Evolutionary conservation across 345 rosid species (phyloP).

Genomic region (Balakata baccata): DNA sequence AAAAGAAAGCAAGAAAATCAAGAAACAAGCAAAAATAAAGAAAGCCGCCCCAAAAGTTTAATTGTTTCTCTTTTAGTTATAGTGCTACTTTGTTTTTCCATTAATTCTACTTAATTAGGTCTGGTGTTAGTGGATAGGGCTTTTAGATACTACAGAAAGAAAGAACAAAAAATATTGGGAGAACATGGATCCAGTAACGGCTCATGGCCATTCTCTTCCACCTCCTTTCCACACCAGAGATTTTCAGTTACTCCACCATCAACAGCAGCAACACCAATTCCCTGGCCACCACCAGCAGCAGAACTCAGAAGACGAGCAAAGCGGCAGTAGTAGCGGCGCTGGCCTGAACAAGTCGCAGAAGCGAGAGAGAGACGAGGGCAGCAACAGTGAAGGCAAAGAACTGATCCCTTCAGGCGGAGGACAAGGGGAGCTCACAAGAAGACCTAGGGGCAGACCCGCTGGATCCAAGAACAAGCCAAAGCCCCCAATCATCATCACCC

Average conservation of each 20-base stretch:
- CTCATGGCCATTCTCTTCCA: slow-evolving; percentile 82
- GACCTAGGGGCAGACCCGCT: slow-evolving; percentile 89
- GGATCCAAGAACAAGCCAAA: slow-evolving; percentile 97
- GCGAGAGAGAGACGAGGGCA: slow-evolving; percentile 45
- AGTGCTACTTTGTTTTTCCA: too few species aligned
- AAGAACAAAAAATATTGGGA: too few species aligned
- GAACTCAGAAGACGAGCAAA: slow-evolving; percentile 74
- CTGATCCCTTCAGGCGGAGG: slow-evolving; percentile 23
- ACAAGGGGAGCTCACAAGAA: slow-evolving; percentile 51
- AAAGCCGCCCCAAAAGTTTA: too few species aligned
- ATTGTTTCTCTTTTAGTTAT: too few species aligned
- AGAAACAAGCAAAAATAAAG: not conserved
- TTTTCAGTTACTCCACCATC: slow-evolving; percentile 75
- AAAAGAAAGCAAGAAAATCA: slow-evolving; percentile 10
- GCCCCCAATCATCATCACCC: slow-evolving; percentile 89
- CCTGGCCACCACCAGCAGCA: slow-evolving; percentile 55
- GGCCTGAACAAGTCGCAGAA: slow-evolving; percentile 41
- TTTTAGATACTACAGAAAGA: not conserved
- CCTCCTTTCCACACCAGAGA: slow-evolving; percentile 94
- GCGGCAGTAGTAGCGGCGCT: slow-evolving; percentile 55
- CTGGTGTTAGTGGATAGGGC: not conserved
- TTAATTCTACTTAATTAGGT: not conserved
- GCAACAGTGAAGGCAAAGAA: slow-evolving; percentile 52
- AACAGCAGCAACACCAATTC: slow-evolving; percentile 52
- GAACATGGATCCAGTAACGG: slow-evolving; percentile 74